Evolutionary conservation across 306 rosid species (phyloP).

Genomic region (Cicer yamashitae): DNA sequence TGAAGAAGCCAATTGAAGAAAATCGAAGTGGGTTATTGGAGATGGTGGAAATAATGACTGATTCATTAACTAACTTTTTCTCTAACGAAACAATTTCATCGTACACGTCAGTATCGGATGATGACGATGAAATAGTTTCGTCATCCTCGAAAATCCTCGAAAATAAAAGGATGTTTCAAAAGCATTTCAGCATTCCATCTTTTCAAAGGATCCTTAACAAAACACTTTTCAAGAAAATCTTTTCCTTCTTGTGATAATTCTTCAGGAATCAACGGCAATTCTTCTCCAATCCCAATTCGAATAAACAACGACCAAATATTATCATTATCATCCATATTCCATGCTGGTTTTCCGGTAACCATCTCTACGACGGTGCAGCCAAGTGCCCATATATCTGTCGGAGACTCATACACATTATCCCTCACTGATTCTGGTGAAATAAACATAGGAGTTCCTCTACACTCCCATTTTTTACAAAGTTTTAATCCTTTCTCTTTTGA

Average conservation of each 20-base stretch:
- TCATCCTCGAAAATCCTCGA: neutral
- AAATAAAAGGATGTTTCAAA: slow-evolving; percentile 61
- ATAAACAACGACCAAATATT: slow-evolving; percentile 60
- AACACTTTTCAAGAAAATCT: slow-evolving; percentile 69
- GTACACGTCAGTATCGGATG: neutral
- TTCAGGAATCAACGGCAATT: slow-evolving; percentile 63
- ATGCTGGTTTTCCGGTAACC: slow-evolving; percentile 70
- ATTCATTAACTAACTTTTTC: neutral
- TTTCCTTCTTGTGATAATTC: slow-evolving; percentile 67
- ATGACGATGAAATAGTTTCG: slow-evolving; percentile 25
- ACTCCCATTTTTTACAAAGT: slow-evolving; percentile 41
- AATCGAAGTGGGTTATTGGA: slow-evolving; percentile 71
- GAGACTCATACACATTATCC: slow-evolving; percentile 60
- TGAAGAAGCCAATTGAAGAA: slow-evolving; percentile 58
- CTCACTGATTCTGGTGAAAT: slow-evolving; percentile 84
- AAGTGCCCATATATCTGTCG: slow-evolving; percentile 77
- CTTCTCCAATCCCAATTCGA: slow-evolving; percentile 68
- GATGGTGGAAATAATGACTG: neutral
- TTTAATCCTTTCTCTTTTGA: slow-evolving; percentile 51
- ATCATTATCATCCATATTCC: slow-evolving; percentile 42
- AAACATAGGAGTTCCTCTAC: slow-evolving; percentile 77
- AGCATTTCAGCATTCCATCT: slow-evolving; percentile 92
- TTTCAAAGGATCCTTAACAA: slow-evolving; percentile 65
- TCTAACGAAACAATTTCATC: slow-evolving; percentile 27
- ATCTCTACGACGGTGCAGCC: slow-evolving; percentile 82